Evolutionary conservation across 805 yeast genomes (phyloP).

Genomic region (Yarrowia porcina): DNA sequence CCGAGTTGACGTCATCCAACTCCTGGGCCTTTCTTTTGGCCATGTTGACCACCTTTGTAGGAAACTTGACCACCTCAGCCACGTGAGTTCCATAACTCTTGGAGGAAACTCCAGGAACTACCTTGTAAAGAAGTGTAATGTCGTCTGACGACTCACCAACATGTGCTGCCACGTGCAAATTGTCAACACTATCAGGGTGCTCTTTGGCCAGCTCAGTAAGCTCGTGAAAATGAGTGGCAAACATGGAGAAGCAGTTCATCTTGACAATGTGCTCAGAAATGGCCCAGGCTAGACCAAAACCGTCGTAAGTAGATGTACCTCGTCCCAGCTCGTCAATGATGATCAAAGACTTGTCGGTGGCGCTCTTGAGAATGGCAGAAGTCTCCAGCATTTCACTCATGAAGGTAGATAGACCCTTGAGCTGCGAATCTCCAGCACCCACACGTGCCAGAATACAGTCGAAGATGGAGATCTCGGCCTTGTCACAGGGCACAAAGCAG

Average conservation of each 20-base stretch:
- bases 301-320: slow-evolving; percentile 92
- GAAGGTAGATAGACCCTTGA: slow-evolving; percentile 94
- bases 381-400: slow-evolving; percentile 97
- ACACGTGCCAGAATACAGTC: slow-evolving; percentile 94
- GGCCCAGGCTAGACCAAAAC: slow-evolving; percentile 97
- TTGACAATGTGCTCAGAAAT: slow-evolving; percentile 82
- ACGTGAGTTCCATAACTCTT: slow-evolving; percentile 98
- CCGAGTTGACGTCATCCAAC: slow-evolving; percentile 49
- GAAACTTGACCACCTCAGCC: slow-evolving; percentile 93
- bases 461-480: slow-evolving; percentile 76
- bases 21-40: slow-evolving; percentile 93
- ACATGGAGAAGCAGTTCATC: slow-evolving; percentile 73
- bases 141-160: slow-evolving; percentile 57
- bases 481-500: slow-evolving; percentile 76
- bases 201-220: slow-evolving; percentile 73
- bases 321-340: slow-evolving; percentile 95
- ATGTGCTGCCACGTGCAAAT: slow-evolving; percentile 91
- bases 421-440: slow-evolving; percentile 98
- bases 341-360: slow-evolving; percentile 73
- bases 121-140: slow-evolving; percentile 84
- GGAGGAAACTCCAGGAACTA: slow-evolving; percentile 94
- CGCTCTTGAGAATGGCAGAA: slow-evolving; percentile 76
- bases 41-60: slow-evolving; percentile 84
- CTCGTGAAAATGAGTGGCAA: slow-evolving; percentile 98
- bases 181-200: slow-evolving; percentile 52